Base-by-base conservation (phyloP, 371 early-diverging fungal genomes). In the Chytridium lagenaria region DNA sequence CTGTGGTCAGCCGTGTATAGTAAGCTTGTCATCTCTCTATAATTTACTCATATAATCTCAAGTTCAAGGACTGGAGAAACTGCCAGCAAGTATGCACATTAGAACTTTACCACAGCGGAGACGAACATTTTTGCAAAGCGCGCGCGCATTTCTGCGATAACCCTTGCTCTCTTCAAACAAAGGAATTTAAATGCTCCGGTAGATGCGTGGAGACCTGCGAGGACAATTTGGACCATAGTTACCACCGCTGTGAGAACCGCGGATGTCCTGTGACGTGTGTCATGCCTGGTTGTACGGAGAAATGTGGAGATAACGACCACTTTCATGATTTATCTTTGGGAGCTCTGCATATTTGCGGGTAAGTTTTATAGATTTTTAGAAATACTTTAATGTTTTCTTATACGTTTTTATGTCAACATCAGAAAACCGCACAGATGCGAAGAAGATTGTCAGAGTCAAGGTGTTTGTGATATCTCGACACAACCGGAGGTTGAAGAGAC, bases 281-380 rank as follows among this genome's bases (percentile, higher is more conserved):
- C 2, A 66, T 66, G 44, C 66, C 66, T 26, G 22, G 36, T 16
- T 67, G 72, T 37, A 55, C 34, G 1, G n/a, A 39, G 12, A 23
- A 31, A 1, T 67, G 66, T 57, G 23, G 37, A 12, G 23, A 61
- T 26, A 38, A n/a, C 39, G 69, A 79, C 19, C 80, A 79, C 67
- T 77, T 79, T 55, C 80, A 79, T 67, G 68, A 51, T 1, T 15
- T 55, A 19, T 50, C 39, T 19, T 31, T 28, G 16, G 59, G 40
- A 33, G 68, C 70, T 0, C 2, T 70, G 1, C 80, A 79, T 57
- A 59, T 77, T 64, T 79, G 80, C 50, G 75, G 77, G 73, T 73
- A 57, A 55, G 40, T 67, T 52, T 38, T 0, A 12, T 57, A n/a
- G n/a, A n/a, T n/a, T n/a, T n/a, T n/a, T n/a, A n/a, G n/a, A n/a